Percentiles rank a stretch among this genome's conserved stretches.
These are phyloP conservation scores for Flaveria brownii DNA, from an alignment of 129 eudicot species.

Conservation along the genomic window DNA sequence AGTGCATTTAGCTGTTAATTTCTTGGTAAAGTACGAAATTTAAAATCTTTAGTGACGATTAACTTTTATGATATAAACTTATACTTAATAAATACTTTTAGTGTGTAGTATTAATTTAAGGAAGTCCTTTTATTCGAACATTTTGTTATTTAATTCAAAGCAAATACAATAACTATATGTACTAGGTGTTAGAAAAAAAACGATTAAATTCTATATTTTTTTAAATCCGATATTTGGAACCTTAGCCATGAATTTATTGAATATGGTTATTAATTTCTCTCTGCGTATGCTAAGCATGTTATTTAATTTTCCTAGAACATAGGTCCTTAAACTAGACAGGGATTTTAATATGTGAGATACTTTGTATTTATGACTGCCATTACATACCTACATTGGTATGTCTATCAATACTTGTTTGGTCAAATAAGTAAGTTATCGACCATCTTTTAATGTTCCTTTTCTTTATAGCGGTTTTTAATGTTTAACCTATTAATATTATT, in stretches of 20 bases:
- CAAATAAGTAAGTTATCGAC: conserved; percentile 20
- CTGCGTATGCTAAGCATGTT: conserved; percentile 30
- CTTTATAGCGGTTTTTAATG: not conserved
- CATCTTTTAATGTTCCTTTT: not conserved
- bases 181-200: not conserved
- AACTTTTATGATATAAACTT: too few relatives aligned
- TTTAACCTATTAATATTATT: too few relatives aligned
- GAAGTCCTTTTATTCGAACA: not conserved
- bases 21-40: too few relatives aligned
- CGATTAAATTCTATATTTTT: not conserved
- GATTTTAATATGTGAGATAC: conserved; percentile 32
- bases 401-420: conserved; percentile 35
- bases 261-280: conserved; percentile 26
- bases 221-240: not conserved
- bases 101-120: not conserved
- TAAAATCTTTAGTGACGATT: too few relatives aligned
- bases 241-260: not conserved
- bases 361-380: conserved; percentile 31
- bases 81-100: too few relatives aligned
- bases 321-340: conserved; percentile 33
- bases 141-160: not conserved
- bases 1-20: too few relatives aligned
- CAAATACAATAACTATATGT: not conserved
- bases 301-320: conserved; percentile 36
- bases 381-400: conserved; percentile 28